Percentiles rank a stretch among this genome's conserved stretches.
Evolutionary conservation across 176 grass and related monocot species (phyloP).

Genomic region (Areca catechu): DNA sequence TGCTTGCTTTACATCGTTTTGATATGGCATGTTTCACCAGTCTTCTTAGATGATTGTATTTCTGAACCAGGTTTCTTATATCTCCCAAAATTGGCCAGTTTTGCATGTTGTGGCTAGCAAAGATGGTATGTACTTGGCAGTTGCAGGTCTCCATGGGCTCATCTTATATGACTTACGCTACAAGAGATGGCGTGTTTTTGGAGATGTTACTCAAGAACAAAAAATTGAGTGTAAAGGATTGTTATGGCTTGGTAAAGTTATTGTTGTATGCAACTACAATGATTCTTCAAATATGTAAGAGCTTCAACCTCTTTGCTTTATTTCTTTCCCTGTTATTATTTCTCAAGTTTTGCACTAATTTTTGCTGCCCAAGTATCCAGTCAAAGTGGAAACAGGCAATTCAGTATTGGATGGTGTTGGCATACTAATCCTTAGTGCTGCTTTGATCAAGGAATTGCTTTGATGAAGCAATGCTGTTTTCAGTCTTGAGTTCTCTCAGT

Average conservation of each 20-base stretch:
- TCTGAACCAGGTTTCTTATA: constrained; percentile 70
- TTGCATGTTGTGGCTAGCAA: constrained; percentile 83
- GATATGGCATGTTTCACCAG: constrained; percentile 18
- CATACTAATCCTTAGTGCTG: too few species aligned
- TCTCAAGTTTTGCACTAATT: constrained; percentile 27
- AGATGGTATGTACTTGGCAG: constrained; percentile 88
- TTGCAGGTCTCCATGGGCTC: constrained; percentile 75
- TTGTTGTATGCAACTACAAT: constrained; percentile 89
- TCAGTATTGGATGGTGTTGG: neutral
- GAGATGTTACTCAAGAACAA: constrained; percentile 98
- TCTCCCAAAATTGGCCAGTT: constrained; percentile 95
- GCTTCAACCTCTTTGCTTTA: constrained; percentile 9
- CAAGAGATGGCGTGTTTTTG: constrained; percentile 97
- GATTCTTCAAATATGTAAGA: constrained; percentile 76
- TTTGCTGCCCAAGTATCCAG: neutral
- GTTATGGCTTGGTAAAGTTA: constrained; percentile 87
- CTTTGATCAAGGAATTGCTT: too few species aligned
- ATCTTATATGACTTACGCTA: constrained; percentile 79
- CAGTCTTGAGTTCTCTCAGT: too few species aligned
- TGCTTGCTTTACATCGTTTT: constrained; percentile 9
- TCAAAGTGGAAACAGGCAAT: neutral
- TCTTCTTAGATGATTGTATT: constrained; percentile 16
- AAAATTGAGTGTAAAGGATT: constrained; percentile 99
- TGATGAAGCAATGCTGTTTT: too few species aligned
- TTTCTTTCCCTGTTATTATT: constrained; percentile 22